Percentiles rank a stretch among this genome's conserved stretches.
Conservation (phyloP, 345 rosid species). For the Turritis glabra region DNA sequence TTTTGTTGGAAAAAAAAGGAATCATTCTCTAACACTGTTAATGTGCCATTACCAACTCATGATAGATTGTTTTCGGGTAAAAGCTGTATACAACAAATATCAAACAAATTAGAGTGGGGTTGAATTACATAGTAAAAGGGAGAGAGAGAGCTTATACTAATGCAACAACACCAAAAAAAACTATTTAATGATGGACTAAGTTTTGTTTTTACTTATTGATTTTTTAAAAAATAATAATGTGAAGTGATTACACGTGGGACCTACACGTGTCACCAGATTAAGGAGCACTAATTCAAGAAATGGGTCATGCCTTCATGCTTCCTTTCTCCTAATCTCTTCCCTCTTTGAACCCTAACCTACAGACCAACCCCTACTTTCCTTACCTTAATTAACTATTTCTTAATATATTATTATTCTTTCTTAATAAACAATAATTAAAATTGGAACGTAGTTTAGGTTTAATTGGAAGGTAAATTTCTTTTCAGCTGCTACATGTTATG, state of each 20-base stretch:
- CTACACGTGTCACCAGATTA: constrained; percentile 41
- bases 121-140: constrained; percentile 20
- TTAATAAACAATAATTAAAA: not conserved
- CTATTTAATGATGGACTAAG: not conserved
- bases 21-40: constrained; percentile 27
- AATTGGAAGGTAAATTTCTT: no score
- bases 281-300: constrained; percentile 38
- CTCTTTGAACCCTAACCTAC: constrained; percentile 46
- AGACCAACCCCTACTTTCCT: constrained; percentile 38
- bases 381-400: not conserved
- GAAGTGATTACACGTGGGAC: constrained; percentile 38
- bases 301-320: constrained; percentile 40
- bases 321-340: constrained; percentile 41
- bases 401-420: not conserved
- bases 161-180: not conserved
- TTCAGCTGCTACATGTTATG: no score
- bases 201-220: not conserved
- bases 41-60: constrained; percentile 33
- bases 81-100: not conserved
- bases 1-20: not conserved
- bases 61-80: constrained; percentile 7
- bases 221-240: not conserved
- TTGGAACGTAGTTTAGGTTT: not conserved
- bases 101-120: not conserved
- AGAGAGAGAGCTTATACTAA: not conserved